Evolutionary conservation across 208 protist genomes (phyloP).

Genomic region (Trichomonas gallinae): DNA sequence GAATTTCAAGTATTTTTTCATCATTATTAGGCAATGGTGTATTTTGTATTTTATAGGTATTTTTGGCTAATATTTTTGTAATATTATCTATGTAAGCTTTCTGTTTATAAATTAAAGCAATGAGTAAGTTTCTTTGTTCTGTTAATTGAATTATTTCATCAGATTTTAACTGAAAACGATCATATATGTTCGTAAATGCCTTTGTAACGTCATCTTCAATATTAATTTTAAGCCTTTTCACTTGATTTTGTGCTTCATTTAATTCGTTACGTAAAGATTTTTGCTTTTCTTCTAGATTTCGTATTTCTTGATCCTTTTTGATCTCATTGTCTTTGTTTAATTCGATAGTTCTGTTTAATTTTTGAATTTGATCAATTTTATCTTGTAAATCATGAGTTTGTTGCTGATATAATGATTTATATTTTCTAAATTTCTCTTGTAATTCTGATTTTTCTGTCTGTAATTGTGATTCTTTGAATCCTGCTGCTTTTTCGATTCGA

Average conservation of each 20-base stretch:
- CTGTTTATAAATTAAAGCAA: not conserved
- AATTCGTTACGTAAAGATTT: not conserved
- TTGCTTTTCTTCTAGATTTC: not conserved
- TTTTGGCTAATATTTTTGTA: not conserved
- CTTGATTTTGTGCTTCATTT: not conserved
- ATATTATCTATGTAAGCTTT: not conserved
- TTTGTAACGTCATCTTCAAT: not conserved
- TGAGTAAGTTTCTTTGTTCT: not conserved
- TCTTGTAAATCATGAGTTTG: not conserved
- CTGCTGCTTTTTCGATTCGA: not conserved
- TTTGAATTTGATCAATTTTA: not conserved
- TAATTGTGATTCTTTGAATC: not conserved
- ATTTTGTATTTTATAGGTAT: not conserved
- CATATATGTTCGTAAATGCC: not conserved
- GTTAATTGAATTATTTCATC: not conserved
- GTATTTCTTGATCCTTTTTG: not conserved
- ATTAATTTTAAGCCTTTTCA: not conserved
- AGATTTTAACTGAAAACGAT: not conserved
- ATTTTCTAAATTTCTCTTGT: not conserved
- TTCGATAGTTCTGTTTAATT: not conserved
- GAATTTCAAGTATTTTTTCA: not conserved
- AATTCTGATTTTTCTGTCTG: not conserved
- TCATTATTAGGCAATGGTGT: not conserved
- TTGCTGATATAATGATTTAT: not conserved
- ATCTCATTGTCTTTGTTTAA: not conserved